Base-by-base conservation (phyloP, 805 yeast species). In the Alloascoidea africana region DNA sequence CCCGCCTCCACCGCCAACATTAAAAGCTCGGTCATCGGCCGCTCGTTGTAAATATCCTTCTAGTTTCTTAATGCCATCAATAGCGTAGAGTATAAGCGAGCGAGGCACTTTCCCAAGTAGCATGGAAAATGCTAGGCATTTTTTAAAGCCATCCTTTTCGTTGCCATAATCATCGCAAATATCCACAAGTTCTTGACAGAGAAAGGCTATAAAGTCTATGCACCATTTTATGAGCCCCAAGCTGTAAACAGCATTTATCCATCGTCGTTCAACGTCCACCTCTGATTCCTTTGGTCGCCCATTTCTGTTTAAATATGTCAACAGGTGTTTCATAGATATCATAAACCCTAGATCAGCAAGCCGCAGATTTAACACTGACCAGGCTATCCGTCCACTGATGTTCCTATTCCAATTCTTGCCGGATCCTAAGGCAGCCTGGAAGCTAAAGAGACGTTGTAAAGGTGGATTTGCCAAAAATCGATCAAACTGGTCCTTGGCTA, bases 191-290 rank as follows among this genome's bases (percentile, higher is more conserved):
- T 89, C 94, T 53, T 87, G 94, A 39, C 76, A 71, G 32, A 83
- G 52, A 43, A 71, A 74, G 1, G 78, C 72, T 39, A 84, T 63
- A 42, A 84, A 71, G 51, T 86, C 96, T 19, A 84, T 68, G 45
- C 83, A 69, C 96, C 96, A 89, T 47, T 84, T 72, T 5, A 81
- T 73, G 32, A 80, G 71, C 0, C 96, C 96, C n/a, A 83, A 55
- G 6, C 76, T 61, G 14, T 73, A 65, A 46, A 62, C 47, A 3
- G 51, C 39, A 4, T 44, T 38, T 17, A 53, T 36, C 37, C 54
- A 54, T 36, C 40, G 46, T 36, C 55, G 49, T 16, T 47, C 42
- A n/a, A 49, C 39, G 14, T 46, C 44, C 4, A 50, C 47, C 5
- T 55, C 51, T 14, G 62, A 62, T 42, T 75, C 80, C n/a, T 8